Evolutionary conservation across 2,329 filamentous ascomycete genomes (phyloP).

Genomic region (Sporothrix sp.): DNA sequence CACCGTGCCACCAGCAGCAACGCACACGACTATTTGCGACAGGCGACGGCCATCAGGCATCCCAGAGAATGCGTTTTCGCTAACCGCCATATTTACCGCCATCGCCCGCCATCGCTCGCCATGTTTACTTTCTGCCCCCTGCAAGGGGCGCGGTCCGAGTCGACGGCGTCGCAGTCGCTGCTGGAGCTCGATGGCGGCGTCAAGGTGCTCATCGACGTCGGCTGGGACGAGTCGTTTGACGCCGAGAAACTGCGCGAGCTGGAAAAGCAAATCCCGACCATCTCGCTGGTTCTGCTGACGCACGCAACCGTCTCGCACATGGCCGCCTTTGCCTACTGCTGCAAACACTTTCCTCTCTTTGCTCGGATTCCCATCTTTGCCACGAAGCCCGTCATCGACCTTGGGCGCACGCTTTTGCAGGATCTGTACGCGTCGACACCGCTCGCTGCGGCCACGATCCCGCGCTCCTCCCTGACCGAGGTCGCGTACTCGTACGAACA

Average conservation of each 20-base stretch:
- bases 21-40: no score
- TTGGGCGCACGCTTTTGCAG: constrained; percentile 82
- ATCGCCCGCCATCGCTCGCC: not conserved
- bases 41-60: no score
- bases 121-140: constrained; percentile 98
- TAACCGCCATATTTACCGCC: no score
- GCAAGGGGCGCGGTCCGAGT: constrained; percentile 81
- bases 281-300: constrained; percentile 88
- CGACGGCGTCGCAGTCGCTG: constrained; percentile 84
- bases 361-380: constrained; percentile 89
- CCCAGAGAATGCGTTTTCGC: no score
- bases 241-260: constrained; percentile 72
- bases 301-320: constrained; percentile 88
- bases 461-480: constrained; percentile 61
- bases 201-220: constrained; percentile 88
- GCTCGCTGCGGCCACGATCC: constrained; percentile 75
- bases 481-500: constrained; percentile 46
- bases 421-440: constrained; percentile 88
- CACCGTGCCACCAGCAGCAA: no score
- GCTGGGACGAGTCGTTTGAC: constrained; percentile 92
- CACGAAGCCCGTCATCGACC: constrained; percentile 83
- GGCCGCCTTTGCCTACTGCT: constrained; percentile 90
- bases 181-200: constrained; percentile 93
- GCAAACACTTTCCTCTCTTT: constrained; percentile 90
- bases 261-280: constrained; percentile 82